Conservation (phyloP, 2,329 filamentous ascomycete genomes). For the Hawksworthiomyces lignivorus region DNA sequence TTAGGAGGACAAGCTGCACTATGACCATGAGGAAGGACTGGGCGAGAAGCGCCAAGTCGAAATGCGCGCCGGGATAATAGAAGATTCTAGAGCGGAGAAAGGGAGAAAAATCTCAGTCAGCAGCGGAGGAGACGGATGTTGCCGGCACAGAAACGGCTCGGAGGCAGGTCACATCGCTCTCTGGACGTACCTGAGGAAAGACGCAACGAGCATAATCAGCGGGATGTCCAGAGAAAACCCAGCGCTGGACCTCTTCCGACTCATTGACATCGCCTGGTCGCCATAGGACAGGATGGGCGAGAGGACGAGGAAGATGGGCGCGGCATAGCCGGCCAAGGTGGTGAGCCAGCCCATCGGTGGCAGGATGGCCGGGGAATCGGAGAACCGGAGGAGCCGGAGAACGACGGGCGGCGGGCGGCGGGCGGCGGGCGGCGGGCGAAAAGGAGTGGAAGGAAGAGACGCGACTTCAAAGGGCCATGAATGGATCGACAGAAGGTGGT, state of each 20-base stretch:
- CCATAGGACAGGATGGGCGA: constrained; percentile 59
- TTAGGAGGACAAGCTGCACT: constrained; percentile 56
- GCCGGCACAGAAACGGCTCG: too few relatives aligned
- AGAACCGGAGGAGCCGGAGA: constrained; percentile 1
- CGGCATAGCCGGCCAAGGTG: constrained; percentile 46
- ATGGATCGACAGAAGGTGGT: too few relatives aligned
- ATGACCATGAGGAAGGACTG: constrained; percentile 60
- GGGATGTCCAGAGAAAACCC: constrained; percentile 57
- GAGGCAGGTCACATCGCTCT: too few relatives aligned
- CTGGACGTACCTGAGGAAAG: constrained; percentile 52
- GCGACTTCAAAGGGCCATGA: constrained; percentile 3
- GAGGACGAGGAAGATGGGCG: constrained; percentile 55
- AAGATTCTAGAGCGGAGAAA: constrained; percentile 46
- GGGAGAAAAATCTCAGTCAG: too few relatives aligned
- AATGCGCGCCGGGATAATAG: constrained; percentile 61
- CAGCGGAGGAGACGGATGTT: too few relatives aligned
- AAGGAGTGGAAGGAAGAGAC: neutral
- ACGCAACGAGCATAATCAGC: constrained; percentile 64
- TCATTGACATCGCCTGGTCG: constrained; percentile 60
- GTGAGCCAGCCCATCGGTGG: constrained; percentile 35
- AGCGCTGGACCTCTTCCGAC: constrained; percentile 50
- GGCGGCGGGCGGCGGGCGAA: too few relatives aligned
- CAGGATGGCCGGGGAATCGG: neutral
- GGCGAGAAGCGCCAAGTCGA: constrained; percentile 54
- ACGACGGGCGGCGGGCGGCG: too few relatives aligned